phyloP scores from a whole-genome alignment of 768 basidiomycete species.

The Pleurotus eryngii region DNA sequence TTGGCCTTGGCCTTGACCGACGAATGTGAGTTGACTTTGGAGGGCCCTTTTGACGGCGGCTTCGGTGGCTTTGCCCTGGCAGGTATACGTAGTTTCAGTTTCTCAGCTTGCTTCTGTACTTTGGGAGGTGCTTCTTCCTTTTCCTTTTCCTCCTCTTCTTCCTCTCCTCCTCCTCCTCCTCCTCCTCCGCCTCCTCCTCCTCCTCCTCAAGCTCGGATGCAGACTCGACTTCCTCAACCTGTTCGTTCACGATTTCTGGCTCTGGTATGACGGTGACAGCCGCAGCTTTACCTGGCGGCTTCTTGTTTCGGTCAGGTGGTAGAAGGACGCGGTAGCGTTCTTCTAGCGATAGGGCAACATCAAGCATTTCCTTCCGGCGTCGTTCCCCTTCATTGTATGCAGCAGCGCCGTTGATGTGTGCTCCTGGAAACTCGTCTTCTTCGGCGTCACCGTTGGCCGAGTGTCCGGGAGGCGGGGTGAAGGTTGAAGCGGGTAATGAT shows the following conservation, averaged over 20 bases:
- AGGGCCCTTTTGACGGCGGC: slow-evolving; percentile 19
- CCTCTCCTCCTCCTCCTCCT: slow-evolving; percentile 28
- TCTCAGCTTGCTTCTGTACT: slow-evolving; percentile 28
- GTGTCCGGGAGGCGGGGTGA: slow-evolving; percentile 36
- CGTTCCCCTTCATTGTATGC: slow-evolving; percentile 65
- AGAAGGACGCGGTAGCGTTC: slow-evolving; percentile 74
- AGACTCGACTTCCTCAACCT: slow-evolving; percentile 23
- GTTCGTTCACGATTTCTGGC: slow-evolving; percentile 6
- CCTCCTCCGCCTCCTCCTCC: slow-evolving; percentile 28
- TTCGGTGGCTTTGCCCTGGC: slow-evolving; percentile 19
- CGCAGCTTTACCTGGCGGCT: slow-evolving; percentile 20
- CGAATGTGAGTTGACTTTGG: slow-evolving; percentile 13
- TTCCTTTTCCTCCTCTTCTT: slow-evolving; percentile 13
- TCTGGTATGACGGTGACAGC: slow-evolving; percentile 19
- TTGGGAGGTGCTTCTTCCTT: slow-evolving; percentile 8
- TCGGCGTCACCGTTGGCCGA: slow-evolving; percentile 17
- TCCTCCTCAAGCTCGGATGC: slow-evolving; percentile 22
- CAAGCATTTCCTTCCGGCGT: slow-evolving; percentile 70
- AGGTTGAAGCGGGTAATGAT: slow-evolving; percentile 52
- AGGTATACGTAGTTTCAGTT: slow-evolving; percentile 33
- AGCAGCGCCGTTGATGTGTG: slow-evolving; percentile 33
- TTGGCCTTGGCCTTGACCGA: not conserved
- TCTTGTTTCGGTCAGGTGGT: slow-evolving; percentile 53
- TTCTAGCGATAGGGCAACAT: slow-evolving; percentile 61
- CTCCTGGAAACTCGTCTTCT: slow-evolving; percentile 24